These are phyloP conservation scores for Aspergillus funiculosus DNA, from an alignment of 495 filamentous ascomycete species.

Conservation along the genomic window DNA sequence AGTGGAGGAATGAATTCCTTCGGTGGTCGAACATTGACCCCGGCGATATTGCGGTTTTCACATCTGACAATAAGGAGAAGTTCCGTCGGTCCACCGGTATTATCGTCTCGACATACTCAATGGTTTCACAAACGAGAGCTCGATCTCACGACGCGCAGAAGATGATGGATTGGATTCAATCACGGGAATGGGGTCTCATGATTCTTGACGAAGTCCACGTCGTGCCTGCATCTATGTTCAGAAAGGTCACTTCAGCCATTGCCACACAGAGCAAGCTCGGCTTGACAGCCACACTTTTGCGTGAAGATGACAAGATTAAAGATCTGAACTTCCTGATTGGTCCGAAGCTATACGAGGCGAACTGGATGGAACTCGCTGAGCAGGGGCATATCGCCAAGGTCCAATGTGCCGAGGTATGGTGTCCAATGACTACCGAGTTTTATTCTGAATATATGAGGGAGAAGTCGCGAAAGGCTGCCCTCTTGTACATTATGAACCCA, in stretches of 20 bases:
- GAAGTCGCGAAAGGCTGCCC: constrained; percentile 58
- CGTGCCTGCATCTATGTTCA: constrained; percentile 91
- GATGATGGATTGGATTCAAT: constrained; percentile 93
- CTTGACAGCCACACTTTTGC: constrained; percentile 85
- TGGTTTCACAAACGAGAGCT: constrained; percentile 85
- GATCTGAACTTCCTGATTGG: constrained; percentile 98
- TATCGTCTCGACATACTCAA: constrained; percentile 95
- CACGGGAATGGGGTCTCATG: constrained; percentile 97
- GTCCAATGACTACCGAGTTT: constrained; percentile 97
- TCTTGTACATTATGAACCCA: constrained; percentile 97
- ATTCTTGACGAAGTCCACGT: constrained; percentile 98
- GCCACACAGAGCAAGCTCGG: constrained; percentile 96
- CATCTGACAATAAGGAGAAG: constrained; percentile 84
- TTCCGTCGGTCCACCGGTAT: constrained; percentile 89
- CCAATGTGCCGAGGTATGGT: constrained; percentile 98
- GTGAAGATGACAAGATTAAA: constrained; percentile 97
- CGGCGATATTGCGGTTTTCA: constrained; percentile 89
- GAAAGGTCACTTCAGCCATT: constrained; percentile 84
- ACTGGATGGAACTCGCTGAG: constrained; percentile 98
- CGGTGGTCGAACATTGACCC: constrained; percentile 98
- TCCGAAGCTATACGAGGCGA: constrained; percentile 95
- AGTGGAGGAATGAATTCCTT: constrained; percentile 93
- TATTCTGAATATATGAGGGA: constrained; percentile 86
- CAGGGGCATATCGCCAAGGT: constrained; percentile 97
- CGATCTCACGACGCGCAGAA: constrained; percentile 89